phyloP scores from a whole-genome alignment of 345 rosid genomes.

The Lenwebbia sp. region DNA sequence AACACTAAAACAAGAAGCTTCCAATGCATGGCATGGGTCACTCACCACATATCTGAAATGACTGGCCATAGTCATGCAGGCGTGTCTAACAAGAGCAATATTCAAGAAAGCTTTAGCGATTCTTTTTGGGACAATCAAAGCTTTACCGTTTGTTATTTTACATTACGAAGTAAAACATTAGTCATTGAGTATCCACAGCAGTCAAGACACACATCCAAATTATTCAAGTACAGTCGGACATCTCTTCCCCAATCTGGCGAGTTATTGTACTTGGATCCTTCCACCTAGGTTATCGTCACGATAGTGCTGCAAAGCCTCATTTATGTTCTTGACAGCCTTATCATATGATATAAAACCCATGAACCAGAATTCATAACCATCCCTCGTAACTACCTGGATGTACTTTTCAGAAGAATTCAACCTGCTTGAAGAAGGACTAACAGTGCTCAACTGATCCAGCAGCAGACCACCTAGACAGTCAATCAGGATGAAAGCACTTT shows the following conservation, averaged over 20 bases:
- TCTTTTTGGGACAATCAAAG: no score
- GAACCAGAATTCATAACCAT: slow-evolving; percentile 73
- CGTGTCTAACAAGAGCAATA: no score
- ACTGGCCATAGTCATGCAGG: no score
- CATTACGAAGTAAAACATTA: no score
- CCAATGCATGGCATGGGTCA: no score
- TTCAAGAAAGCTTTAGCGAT: no score
- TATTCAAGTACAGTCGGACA: neutral
- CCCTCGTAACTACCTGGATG: slow-evolving; percentile 43
- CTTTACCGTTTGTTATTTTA: no score
- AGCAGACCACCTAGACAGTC: slow-evolving; percentile 41
- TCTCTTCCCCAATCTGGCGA: neutral
- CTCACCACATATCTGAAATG: no score
- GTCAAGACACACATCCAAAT: neutral
- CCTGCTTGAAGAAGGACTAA: slow-evolving; percentile 43
- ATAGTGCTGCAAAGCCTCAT: slow-evolving; percentile 23
- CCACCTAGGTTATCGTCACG: neutral
- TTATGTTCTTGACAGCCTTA: slow-evolving; percentile 59
- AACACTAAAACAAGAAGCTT: no score
- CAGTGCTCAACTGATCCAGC: slow-evolving; percentile 39
- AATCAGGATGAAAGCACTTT: neutral
- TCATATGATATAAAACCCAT: slow-evolving; percentile 70
- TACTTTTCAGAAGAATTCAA: slow-evolving; percentile 47
- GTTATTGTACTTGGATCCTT: neutral
- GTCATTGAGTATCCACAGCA: neutral